Evolutionary conservation across 345 rosid genomes (phyloP).

Genomic region (Abelmoschus esculentus): DNA sequence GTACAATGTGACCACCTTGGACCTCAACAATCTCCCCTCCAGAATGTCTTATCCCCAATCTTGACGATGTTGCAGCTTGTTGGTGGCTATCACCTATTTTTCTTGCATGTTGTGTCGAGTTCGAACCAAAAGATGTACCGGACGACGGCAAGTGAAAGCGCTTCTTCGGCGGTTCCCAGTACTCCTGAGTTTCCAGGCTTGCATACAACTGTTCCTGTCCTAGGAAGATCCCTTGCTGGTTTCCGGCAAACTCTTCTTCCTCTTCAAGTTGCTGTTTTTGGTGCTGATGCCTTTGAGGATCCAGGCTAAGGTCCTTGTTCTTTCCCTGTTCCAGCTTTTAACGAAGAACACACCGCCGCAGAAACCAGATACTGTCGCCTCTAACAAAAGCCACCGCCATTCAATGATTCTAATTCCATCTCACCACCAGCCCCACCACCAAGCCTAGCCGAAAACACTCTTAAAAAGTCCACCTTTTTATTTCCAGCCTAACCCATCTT

Average conservation of each 20-base stretch:
- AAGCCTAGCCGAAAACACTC: not conserved
- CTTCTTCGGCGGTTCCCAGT: conserved; percentile 34
- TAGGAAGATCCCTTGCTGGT: not conserved
- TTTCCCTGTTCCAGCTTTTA: conserved; percentile 57
- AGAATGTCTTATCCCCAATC: conserved; percentile 44
- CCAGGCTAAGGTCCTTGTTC: conserved; percentile 42
- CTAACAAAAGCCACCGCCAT: not conserved
- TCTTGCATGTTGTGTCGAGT: conserved; percentile 40
- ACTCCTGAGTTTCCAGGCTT: conserved; percentile 21
- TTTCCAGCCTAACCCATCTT: conserved; percentile 41
- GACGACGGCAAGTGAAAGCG: conserved; percentile 24
- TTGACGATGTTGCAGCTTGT: conserved; percentile 39
- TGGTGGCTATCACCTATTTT: conserved; percentile 44
- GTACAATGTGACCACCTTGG: conserved; percentile 92
- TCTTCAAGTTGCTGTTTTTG: conserved; percentile 30
- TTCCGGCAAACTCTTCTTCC: too few relatives aligned
- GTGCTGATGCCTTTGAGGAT: conserved; percentile 45
- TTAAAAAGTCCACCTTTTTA: not conserved
- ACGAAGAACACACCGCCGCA: conserved; percentile 4
- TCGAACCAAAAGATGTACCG: conserved; percentile 22
- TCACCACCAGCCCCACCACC: not conserved
- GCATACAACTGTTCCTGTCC: conserved; percentile 25
- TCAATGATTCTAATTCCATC: too few relatives aligned
- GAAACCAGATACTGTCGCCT: too few relatives aligned
- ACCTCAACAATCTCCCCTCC: conserved; percentile 80